Evolutionary conservation across 1,284 basidiomycete species (phyloP).

Genomic region (Ganoderma sp.): DNA sequence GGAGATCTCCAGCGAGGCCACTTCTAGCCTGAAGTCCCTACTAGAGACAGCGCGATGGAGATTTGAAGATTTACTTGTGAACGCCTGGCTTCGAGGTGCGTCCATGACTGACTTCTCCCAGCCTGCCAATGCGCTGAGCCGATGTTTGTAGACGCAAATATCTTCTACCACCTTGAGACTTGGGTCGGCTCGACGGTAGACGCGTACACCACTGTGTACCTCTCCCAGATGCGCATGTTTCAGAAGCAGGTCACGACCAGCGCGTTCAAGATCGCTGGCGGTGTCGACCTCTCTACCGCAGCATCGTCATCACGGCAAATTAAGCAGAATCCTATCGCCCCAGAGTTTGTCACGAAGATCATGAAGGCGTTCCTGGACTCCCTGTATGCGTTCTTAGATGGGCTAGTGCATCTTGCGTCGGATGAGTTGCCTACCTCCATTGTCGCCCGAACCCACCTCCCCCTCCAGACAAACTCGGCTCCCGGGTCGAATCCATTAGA

Average conservation of each 20-base stretch:
- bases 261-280: conserved; percentile 86
- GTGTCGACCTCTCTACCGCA: conserved; percentile 63
- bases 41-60: conserved; percentile 88
- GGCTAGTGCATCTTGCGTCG: conserved; percentile 84
- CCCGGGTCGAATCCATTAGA: conserved; percentile 53
- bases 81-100: conserved; percentile 84
- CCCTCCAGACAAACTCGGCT: conserved; percentile 40
- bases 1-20: conserved; percentile 81
- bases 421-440: conserved; percentile 62
- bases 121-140: no score
- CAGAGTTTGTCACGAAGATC: conserved; percentile 72
- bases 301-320: conserved; percentile 49
- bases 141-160: conserved; percentile 72
- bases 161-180: conserved; percentile 86
- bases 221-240: conserved; percentile 81
- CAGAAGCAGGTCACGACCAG: conserved; percentile 83
- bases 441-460: conserved; percentile 42
- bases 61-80: conserved; percentile 84
- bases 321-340: conserved; percentile 64
- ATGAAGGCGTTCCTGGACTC: conserved; percentile 89
- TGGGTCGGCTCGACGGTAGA: conserved; percentile 74
- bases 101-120: neutral
- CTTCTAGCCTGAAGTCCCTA: conserved; percentile 71
- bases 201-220: conserved; percentile 66
- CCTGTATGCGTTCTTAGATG: conserved; percentile 89